Base-by-base conservation (phyloP, 129 eudicot genomes). In the Helichrysum umbraculigerum region DNA sequence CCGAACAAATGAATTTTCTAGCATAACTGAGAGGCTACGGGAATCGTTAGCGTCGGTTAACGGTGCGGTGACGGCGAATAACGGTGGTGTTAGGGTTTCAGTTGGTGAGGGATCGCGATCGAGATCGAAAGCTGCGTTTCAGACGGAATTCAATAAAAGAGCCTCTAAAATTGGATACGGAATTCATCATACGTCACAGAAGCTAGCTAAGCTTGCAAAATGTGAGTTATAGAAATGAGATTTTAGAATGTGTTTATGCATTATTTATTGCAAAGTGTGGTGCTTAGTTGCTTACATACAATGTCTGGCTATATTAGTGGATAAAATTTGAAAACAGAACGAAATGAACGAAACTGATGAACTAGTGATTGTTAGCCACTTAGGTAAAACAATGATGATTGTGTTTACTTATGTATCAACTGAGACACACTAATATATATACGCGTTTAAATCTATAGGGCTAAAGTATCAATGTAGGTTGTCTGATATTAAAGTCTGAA, bases 121-220 rank as follows among this genome's bases (percentile, higher is more conserved):
- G 5, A 86, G 95, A 78, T 85, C 98, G 5, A 86, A 81, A 57
- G 83, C 83, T 64, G 79, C 92, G 15, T 79, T 80, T 57, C 95
- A 87, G 57, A 87, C 98, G 75, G 96, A 93, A 78, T 93, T 93
- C 68, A 88, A 88, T 51, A 72, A 83, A 54, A 67, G 92, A 61
- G 98, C 98, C n/a, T 88, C 98, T 1, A 90, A 88, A 73, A 90
- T 93, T 58, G 97, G 96, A 78, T 88, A 81, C 14, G 97, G 95
- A 35, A 90, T 93, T 42, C 98, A 93, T 47, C 98, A 93, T 81
- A 90, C 98, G 14, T 93, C 98, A 58, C 92, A 86, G 86, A 90
- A 93, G 86, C 92, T 93, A n/a, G 83, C 95, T 5, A 93, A 90
- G 77, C 89, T 93, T 6, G 96, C 98, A 0, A 85, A 88, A 83